These are phyloP conservation scores for Auriculariales sp. DNA, from an alignment of 768 basidiomycete genomes.

Conservation along the genomic window DNA sequence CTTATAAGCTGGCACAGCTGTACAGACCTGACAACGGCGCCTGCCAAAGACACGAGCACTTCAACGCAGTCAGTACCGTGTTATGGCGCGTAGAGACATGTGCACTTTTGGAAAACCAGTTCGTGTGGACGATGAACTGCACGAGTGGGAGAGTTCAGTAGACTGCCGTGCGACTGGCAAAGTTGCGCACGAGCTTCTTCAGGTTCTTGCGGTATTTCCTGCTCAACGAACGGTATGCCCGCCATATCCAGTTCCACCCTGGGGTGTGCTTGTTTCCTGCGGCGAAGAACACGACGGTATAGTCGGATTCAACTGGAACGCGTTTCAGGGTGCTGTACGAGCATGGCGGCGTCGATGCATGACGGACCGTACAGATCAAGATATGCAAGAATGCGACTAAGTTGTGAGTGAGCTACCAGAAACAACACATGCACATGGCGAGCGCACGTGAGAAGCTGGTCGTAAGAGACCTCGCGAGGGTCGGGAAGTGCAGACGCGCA, in stretches of 20 bases:
- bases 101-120: slow-evolving; percentile 78
- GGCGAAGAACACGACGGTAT: slow-evolving; percentile 77
- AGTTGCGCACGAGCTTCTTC: slow-evolving; percentile 46
- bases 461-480: slow-evolving; percentile 61
- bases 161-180: background rate
- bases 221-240: slow-evolving; percentile 65
- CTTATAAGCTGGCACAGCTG: background rate
- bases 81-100: slow-evolving; percentile 4
- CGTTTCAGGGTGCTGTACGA: too few species aligned
- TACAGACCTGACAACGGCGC: slow-evolving; percentile 69
- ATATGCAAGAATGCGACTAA: slow-evolving; percentile 62
- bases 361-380: slow-evolving; percentile 63
- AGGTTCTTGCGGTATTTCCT: slow-evolving; percentile 81
- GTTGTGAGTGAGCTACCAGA: background rate
- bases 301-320: slow-evolving; percentile 73
- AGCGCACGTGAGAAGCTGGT: slow-evolving; percentile 58
- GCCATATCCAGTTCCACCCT: slow-evolving; percentile 86
- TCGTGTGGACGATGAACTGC: slow-evolving; percentile 81
- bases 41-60: slow-evolving; percentile 85
- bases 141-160: background rate
- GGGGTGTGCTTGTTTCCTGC: slow-evolving; percentile 64
- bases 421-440: too few species aligned
- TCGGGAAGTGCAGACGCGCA: slow-evolving; percentile 76
- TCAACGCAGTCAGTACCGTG: slow-evolving; percentile 7
- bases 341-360: slow-evolving; percentile 1